Evolutionary conservation across 2,329 filamentous ascomycete species (phyloP).

Genomic region (Colletotrichum costaricense): DNA sequence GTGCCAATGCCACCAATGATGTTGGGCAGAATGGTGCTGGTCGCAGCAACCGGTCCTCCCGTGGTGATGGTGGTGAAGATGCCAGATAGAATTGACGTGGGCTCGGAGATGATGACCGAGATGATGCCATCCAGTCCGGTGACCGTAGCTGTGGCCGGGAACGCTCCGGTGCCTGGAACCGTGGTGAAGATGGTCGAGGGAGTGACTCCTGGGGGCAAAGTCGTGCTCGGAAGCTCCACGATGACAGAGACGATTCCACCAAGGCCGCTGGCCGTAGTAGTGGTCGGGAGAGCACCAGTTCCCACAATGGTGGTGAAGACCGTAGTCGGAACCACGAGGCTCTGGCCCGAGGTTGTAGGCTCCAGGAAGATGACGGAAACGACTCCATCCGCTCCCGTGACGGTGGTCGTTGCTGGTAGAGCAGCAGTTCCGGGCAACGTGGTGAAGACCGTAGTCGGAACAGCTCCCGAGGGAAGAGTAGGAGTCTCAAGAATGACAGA

Average conservation of each 20-base stretch:
- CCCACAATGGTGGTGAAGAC: conserved; percentile 6
- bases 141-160: not conserved
- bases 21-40: conserved; percentile 13
- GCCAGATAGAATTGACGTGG: not conserved
- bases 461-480: not conserved
- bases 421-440: not conserved
- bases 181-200: conserved; percentile 21
- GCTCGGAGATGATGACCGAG: conserved; percentile 17
- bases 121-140: conserved; percentile 21
- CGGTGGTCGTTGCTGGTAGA: not conserved
- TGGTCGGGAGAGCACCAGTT: not conserved
- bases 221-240: not conserved
- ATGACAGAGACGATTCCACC: conserved; percentile 14
- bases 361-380: conserved; percentile 7
- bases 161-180: conserved; percentile 5
- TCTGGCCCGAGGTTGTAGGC: not conserved
- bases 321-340: not conserved
- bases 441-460: not conserved
- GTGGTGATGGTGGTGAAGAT: conserved; percentile 21
- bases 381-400: not conserved
- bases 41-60: conserved; percentile 8
- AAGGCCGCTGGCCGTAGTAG: not conserved
- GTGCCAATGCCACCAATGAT: conserved; percentile 17
- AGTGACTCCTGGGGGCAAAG: not conserved
- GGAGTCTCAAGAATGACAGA: conserved; percentile 1